Evolutionary conservation across 2,329 filamentous ascomycete species (phyloP).

Genomic region (Didymella glomerata): DNA sequence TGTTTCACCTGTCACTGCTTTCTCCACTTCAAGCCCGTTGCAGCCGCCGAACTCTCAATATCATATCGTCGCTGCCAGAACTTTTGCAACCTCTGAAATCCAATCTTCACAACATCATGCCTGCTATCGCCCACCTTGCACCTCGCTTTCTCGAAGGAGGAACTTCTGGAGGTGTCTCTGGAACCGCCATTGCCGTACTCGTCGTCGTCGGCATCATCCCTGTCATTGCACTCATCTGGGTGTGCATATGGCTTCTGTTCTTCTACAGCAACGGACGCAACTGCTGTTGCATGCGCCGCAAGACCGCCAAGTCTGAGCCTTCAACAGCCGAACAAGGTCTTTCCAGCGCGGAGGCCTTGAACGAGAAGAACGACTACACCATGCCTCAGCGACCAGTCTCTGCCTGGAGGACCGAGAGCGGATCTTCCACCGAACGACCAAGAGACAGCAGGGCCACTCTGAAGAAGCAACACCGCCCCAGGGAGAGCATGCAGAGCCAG

Average conservation of each 20-base stretch:
- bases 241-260: conserved; percentile 41
- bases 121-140: conserved; percentile 27
- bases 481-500: conserved; percentile 26
- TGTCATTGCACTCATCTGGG: conserved; percentile 34
- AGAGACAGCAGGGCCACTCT: conserved; percentile 15
- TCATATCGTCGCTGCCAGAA: conserved; percentile 2
- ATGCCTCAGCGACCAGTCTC: conserved; percentile 24
- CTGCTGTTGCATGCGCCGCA: conserved; percentile 38
- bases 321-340: conserved; percentile 13
- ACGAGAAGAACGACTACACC: conserved; percentile 27
- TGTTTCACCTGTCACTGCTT: conserved; percentile 21
- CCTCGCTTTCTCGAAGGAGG: conserved; percentile 25
- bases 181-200: conserved; percentile 35
- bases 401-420: conserved; percentile 26
- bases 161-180: conserved; percentile 24
- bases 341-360: conserved; percentile 19
- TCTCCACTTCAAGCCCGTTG: conserved; percentile 17
- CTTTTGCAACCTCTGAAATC: background rate
- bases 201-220: conserved; percentile 38
- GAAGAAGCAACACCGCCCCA: conserved; percentile 19
- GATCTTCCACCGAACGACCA: conserved; percentile 20
- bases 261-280: conserved; percentile 35
- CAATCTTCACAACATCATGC: conserved; percentile 25
- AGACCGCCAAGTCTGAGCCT: conserved; percentile 20
- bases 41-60: conserved; percentile 16